These are phyloP conservation scores for Sanghuangporus weigelae DNA, from an alignment of 1,284 basidiomycete species.

Conservation along the genomic window DNA sequence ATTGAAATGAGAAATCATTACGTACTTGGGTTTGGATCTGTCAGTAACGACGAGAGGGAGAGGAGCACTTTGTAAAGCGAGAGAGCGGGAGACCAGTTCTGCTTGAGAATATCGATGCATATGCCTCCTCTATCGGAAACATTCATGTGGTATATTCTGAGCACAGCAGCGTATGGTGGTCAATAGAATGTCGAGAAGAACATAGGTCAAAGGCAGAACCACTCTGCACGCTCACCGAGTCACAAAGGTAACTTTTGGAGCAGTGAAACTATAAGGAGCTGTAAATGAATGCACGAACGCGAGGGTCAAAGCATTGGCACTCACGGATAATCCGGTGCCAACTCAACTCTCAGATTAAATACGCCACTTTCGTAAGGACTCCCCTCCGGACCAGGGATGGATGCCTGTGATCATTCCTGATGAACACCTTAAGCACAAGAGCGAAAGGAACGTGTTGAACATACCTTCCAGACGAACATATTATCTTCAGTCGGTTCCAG, in stretches of 20 bases:
- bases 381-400: constrained; percentile 79
- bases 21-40: constrained; percentile 86
- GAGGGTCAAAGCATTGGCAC: constrained; percentile 26
- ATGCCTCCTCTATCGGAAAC: constrained; percentile 72
- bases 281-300: background rate
- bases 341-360: constrained; percentile 69
- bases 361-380: constrained; percentile 86
- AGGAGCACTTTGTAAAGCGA: constrained; percentile 90
- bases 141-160: constrained; percentile 90
- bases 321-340: constrained; percentile 82
- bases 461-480: constrained; percentile 43
- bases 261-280: constrained; percentile 60
- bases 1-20: constrained; percentile 17
- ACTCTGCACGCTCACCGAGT: constrained; percentile 50
- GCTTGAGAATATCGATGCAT: constrained; percentile 81
- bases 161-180: background rate
- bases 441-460: constrained; percentile 20
- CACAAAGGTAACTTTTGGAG: constrained; percentile 72
- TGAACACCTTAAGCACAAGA: constrained; percentile 34
- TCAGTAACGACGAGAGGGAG: constrained; percentile 80
- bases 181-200: background rate
- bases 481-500: constrained; percentile 55
- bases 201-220: background rate
- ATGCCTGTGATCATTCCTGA: constrained; percentile 63
- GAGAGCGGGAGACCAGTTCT: constrained; percentile 86